These are phyloP conservation scores for Botrytis fragariae DNA, from an alignment of 2,329 filamentous ascomycete genomes.

Conservation along the genomic window DNA sequence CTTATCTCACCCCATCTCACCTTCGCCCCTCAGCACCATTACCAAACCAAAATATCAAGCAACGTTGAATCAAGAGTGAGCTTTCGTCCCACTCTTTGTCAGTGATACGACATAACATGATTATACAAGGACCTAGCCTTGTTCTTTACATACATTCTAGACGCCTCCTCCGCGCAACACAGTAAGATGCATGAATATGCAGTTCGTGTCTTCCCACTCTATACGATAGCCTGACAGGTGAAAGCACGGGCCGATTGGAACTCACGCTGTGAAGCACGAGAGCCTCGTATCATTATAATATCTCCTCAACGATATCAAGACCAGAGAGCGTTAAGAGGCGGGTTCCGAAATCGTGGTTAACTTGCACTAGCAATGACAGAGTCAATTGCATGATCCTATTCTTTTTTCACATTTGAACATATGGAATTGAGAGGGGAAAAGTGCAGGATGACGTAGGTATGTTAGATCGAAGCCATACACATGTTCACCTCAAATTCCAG, in stretches of 20 bases:
- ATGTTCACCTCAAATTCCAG: neutral
- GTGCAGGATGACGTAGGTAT: neutral
- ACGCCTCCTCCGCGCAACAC: conserved; percentile 7
- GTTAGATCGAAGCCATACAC: neutral
- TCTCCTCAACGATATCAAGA: neutral
- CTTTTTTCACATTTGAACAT: neutral
- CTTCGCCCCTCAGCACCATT: neutral
- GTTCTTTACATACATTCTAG: neutral
- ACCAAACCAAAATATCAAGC: neutral
- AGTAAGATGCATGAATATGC: conserved; percentile 18
- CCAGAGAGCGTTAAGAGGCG: neutral
- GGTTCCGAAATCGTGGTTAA: neutral
- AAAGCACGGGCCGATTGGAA: conserved; percentile 14
- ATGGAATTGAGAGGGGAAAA: neutral
- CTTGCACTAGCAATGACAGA: neutral
- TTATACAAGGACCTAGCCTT: neutral
- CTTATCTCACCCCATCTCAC: neutral
- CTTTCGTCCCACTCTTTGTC: neutral
- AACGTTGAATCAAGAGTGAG: conserved; percentile 9
- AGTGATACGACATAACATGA: conserved; percentile 13
- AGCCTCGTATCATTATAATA: neutral
- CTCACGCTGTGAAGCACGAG: conserved; percentile 6
- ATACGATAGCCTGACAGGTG: conserved; percentile 9
- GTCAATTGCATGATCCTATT: neutral
- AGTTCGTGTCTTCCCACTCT: conserved; percentile 5